Conservation (phyloP, 768 basidiomycete species). For the Boletus rex-veris region DNA sequence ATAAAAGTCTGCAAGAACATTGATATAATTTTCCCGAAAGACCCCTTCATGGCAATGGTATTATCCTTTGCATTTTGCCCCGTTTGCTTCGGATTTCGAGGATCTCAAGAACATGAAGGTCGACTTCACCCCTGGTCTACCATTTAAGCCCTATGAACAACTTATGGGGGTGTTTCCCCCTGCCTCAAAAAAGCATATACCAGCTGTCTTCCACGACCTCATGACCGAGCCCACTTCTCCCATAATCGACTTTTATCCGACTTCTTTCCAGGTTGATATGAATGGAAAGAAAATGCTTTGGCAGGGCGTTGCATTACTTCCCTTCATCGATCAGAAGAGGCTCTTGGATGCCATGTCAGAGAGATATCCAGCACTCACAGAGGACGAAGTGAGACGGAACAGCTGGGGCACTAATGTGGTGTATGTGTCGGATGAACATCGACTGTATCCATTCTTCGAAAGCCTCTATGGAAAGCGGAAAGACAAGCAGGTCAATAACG, state of each 20-base stretch:
- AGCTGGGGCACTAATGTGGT: conserved; percentile 79
- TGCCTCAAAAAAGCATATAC: conserved; percentile 82
- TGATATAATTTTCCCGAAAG: conserved; percentile 37
- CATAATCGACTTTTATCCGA: conserved; percentile 94
- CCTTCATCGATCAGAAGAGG: conserved; percentile 88
- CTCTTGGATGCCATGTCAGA: conserved; percentile 80
- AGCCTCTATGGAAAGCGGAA: conserved; percentile 89
- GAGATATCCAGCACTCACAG: conserved; percentile 60
- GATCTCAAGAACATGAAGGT: conserved; percentile 77
- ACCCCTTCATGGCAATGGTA: conserved; percentile 98
- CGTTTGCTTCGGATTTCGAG: conserved; percentile 93
- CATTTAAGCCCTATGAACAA: conserved; percentile 97
- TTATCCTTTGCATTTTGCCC: conserved; percentile 97
- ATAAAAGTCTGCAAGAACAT: background rate
- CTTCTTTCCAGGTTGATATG: conserved; percentile 95
- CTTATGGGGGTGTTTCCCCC: conserved; percentile 98
- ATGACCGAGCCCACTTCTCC: conserved; percentile 88
- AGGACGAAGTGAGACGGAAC: conserved; percentile 84
- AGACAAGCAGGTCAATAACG: conserved; percentile 56
- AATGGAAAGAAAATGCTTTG: conserved; percentile 99
- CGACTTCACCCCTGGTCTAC: conserved; percentile 72
- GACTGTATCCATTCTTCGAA: conserved; percentile 84
- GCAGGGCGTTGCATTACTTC: conserved; percentile 96
- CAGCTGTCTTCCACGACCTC: conserved; percentile 75
- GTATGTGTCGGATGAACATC: conserved; percentile 80